Base-by-base conservation (phyloP, 2,329 filamentous ascomycete genomes). In the Penicillium hordei region DNA sequence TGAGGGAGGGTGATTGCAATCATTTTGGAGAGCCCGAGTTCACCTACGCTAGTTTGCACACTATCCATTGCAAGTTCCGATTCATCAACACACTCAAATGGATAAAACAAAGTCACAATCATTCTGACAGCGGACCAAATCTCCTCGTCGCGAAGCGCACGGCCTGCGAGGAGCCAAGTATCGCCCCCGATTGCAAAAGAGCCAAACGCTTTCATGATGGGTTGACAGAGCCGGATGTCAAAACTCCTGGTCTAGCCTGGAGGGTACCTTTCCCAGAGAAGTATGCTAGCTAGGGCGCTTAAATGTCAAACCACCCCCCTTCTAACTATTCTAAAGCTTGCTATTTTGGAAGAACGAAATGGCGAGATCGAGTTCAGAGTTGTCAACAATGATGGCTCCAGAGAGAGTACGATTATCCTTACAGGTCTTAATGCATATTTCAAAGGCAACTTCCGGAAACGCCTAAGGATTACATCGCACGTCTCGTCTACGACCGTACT, bases 391-490 rank as follows among this genome's bases (percentile, higher is more conserved):
- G 94, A 97, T 71, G 89, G 89, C 68, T 83, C 87, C 39, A 85
- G 89, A 63, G 91, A 96, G 70, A 94, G 90, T 70, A 87, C 92
- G 64, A 95, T 97, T 71, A 94, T 97, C 66, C 82, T 99, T 59
- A 97, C 93, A 0, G 94, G 94, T 13, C 82, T 99, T 52, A 97
- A 74, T 96, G 92, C 72, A 95, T 99, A 63, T 97, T 97, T 70
- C 94, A 99, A 74, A 97, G 97, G 69, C 94, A 99, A 72, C 82
- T 99, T 7, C 94, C 94, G 0, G 97, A 97, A 76, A 99, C 97
- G 94, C 94, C 94, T n/a, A 97, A 97, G 75, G 94, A 97, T 71
- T 99, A 99, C 74, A 97, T 99, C 68, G 93, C 94, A 5, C 89
- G 94, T 42, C 85, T 99, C 5, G 94, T 97, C 57, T 99, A 97